Conservation (phyloP, 1,284 basidiomycete genomes). For the Tylopilus sp. region DNA sequence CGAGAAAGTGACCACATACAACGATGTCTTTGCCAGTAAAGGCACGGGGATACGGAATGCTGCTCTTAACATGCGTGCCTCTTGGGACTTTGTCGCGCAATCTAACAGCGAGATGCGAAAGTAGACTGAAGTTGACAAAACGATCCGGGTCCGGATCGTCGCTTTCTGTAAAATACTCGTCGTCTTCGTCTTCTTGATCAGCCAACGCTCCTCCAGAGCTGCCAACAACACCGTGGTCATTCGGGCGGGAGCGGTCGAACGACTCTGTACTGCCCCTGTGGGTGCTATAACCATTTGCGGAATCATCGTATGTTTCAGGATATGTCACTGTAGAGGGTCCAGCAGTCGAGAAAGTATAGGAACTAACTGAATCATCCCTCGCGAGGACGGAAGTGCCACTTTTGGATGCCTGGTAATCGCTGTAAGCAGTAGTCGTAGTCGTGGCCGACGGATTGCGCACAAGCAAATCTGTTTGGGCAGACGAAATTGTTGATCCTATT, state of each 20-base stretch:
- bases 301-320: constrained; percentile 14
- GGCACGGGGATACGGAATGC: constrained; percentile 78
- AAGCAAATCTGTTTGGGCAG: constrained; percentile 25
- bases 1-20: constrained; percentile 46
- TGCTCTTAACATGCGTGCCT: constrained; percentile 84
- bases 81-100: constrained; percentile 82
- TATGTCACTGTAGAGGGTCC: constrained; percentile 27
- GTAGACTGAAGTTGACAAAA: constrained; percentile 81
- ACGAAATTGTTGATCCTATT: constrained; percentile 32
- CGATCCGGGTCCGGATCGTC: constrained; percentile 70
- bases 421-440: constrained; percentile 26
- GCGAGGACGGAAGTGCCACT: constrained; percentile 14
- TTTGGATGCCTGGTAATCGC: constrained; percentile 18
- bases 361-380: constrained; percentile 17
- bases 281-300: constrained; percentile 20
- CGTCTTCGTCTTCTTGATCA: constrained; percentile 46
- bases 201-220: constrained; percentile 41
- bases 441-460: constrained; percentile 26
- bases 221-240: constrained; percentile 32
- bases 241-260: constrained; percentile 23
- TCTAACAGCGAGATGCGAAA: constrained; percentile 86
- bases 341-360: constrained; percentile 18
- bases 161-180: constrained; percentile 60
- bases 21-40: constrained; percentile 93
- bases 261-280: constrained; percentile 27